Percentiles rank a stretch among this genome's conserved stretches.
These are phyloP conservation scores for Brassica carinata DNA, from an alignment of 345 rosid genomes.

Conservation along the genomic window DNA sequence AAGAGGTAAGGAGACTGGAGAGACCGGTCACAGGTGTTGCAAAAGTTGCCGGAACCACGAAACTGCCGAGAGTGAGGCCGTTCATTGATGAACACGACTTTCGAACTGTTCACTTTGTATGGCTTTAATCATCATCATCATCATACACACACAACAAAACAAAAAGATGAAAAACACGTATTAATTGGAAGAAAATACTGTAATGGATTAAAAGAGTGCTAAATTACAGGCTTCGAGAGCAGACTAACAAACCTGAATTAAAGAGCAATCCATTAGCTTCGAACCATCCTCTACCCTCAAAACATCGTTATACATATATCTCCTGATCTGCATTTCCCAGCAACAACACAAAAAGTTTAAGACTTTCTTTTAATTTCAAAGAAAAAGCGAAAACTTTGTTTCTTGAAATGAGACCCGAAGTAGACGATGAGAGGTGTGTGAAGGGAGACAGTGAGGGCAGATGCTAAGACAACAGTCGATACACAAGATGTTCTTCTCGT, in stretches of 20 bases:
- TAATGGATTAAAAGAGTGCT: not conserved
- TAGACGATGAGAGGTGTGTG: constrained; percentile 71
- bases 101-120: constrained; percentile 76
- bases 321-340: constrained; percentile 59
- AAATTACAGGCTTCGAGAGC: too few species aligned
- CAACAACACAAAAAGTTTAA: not conserved
- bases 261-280: constrained; percentile 72
- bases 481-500: constrained; percentile 80
- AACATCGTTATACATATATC: constrained; percentile 87
- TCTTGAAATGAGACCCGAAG: constrained; percentile 53
- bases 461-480: constrained; percentile 75
- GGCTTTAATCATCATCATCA: constrained; percentile 51
- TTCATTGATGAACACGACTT: constrained; percentile 82
- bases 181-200: too few species aligned
- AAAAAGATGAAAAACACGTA: not conserved
- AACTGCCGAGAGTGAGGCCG: constrained; percentile 68
- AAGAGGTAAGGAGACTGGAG: constrained; percentile 70
- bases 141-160: constrained; percentile 23
- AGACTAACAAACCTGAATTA: constrained; percentile 71
- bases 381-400: too few species aligned
- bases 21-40: constrained; percentile 68
- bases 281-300: constrained; percentile 68
- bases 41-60: constrained; percentile 68
- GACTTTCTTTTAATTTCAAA: not conserved
- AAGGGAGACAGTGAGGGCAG: constrained; percentile 81